phyloP scores from a whole-genome alignment of 176 grass and related monocot species.

The Zea mays region Zm-B73-REFERENCE-NAM-5.0 NC_050098.1:120933001-120933500 shows the following conservation, averaged over 20 bases:
- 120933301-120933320: constrained; percentile 20
- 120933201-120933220: not conserved
- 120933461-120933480: not conserved
- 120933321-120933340: constrained; percentile 22
- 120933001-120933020: constrained; percentile 36
- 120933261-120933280: not conserved
- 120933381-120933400: constrained; percentile 2
- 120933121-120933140: constrained; percentile 92
- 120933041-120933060: constrained; percentile 33
- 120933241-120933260: not conserved
- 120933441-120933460: constrained; percentile 23
- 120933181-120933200: constrained; percentile 10
- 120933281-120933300: not conserved
- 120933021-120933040: constrained; percentile 33
- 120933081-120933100: constrained; percentile 39
- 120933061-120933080: not conserved
- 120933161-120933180: constrained; percentile 97
- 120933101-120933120: constrained; percentile 92
- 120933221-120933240: constrained; percentile 1
- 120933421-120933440: constrained; percentile 15
- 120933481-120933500: constrained; percentile 46
- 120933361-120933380: constrained; percentile 15
- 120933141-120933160: constrained; percentile 98
- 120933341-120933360: constrained; percentile 13
- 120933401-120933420: not conserved